Conservation (phyloP, 2,329 filamentous ascomycete genomes). For the Pseudogymnoascus sp. region DNA sequence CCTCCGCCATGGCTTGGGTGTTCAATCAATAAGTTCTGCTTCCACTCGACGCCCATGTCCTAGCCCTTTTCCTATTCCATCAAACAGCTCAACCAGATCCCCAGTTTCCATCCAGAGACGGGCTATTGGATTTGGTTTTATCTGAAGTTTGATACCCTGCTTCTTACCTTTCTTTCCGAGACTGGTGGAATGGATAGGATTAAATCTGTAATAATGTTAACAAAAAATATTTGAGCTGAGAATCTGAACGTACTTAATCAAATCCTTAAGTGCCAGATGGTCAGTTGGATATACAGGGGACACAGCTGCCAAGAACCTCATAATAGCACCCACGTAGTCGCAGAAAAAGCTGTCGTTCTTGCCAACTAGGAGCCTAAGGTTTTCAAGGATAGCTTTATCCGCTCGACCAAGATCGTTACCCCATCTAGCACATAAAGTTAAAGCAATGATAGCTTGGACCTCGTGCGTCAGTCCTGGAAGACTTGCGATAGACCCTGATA, state of each 20-base stretch:
- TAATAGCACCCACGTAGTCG: constrained; percentile 24
- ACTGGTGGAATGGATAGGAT: constrained; percentile 7
- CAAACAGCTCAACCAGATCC: neutral
- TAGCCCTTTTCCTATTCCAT: neutral
- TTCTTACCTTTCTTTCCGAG: constrained; percentile 20
- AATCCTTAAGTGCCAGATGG: neutral
- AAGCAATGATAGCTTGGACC: constrained; percentile 60
- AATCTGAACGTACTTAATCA: constrained; percentile 3
- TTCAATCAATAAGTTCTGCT: neutral
- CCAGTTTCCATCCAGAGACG: constrained; percentile 13
- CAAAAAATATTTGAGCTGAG: constrained; percentile 9
- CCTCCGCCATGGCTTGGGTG: neutral
- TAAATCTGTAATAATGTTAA: constrained; percentile 15
- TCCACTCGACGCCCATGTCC: neutral
- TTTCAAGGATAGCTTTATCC: constrained; percentile 30
- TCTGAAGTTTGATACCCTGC: constrained; percentile 30
- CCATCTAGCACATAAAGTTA: constrained; percentile 68
- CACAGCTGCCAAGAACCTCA: constrained; percentile 7
- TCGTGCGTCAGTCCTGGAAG: constrained; percentile 68
- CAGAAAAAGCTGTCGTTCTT: constrained; percentile 26
- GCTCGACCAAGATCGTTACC: constrained; percentile 49
- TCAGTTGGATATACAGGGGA: constrained; percentile 16
- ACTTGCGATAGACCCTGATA: constrained; percentile 54
- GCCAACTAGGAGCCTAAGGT: constrained; percentile 22
- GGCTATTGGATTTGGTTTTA: constrained; percentile 21